A percentile compares a stretch with the other conserved stretches of the same genome.
Evolutionary conservation across 495 filamentous ascomycete species (phyloP).

Genomic region (Lentithecium fluviatile): DNA sequence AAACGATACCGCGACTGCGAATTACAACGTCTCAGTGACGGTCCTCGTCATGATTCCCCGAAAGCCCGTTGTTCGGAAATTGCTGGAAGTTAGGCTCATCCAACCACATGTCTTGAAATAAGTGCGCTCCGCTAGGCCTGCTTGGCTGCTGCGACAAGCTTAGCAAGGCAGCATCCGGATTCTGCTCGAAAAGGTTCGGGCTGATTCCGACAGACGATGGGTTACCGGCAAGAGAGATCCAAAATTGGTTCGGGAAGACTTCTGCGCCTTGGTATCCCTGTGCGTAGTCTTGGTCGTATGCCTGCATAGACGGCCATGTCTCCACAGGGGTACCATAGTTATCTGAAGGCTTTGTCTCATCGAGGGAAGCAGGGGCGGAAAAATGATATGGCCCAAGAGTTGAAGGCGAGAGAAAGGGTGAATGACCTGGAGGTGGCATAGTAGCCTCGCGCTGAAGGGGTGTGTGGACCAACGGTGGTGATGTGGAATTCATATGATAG

Average conservation of each 20-base stretch:
- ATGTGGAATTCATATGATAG: neutral
- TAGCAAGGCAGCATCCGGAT: neutral
- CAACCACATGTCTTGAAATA: too few relatives aligned
- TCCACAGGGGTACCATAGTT: neutral
- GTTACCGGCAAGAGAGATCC: neutral
- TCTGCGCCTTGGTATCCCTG: neutral
- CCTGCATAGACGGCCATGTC: neutral
- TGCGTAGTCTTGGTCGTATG: neutral
- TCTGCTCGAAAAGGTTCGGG: neutral
- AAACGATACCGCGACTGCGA: too few relatives aligned
- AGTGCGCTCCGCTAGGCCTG: too few relatives aligned
- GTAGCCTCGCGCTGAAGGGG: neutral
- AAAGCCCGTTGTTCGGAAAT: too few relatives aligned
- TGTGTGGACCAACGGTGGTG: neutral
- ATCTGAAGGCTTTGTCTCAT: neutral
- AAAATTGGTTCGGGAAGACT: neutral
- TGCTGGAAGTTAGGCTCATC: too few relatives aligned
- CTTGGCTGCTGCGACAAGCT: neutral
- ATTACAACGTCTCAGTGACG: too few relatives aligned
- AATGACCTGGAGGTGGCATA: neutral
- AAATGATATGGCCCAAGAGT: neutral
- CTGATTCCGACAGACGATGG: neutral
- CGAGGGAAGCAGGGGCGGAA: neutral
- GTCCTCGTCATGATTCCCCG: too few relatives aligned
- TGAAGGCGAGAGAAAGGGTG: neutral